A percentile compares a stretch with the other conserved stretches of the same genome.
Evolutionary conservation across 495 filamentous ascomycete genomes (phyloP).

Genomic region (Daldinia loculata): DNA sequence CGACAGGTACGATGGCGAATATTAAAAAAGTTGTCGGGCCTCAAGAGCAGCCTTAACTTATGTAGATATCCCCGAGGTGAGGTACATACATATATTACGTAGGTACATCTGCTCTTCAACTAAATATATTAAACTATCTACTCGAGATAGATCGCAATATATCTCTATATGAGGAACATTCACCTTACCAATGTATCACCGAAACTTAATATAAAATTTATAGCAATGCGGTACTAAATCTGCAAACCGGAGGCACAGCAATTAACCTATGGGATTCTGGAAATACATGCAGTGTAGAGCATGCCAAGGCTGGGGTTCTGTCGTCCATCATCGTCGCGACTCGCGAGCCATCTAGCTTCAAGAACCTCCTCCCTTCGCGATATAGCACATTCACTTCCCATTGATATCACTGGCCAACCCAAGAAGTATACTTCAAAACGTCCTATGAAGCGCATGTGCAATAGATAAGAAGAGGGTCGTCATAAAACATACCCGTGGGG

Average conservation of each 20-base stretch:
- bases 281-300: constrained; percentile 10
- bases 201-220: constrained; percentile 17
- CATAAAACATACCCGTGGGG: constrained; percentile 27
- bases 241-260: constrained; percentile 26
- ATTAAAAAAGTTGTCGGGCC: not conserved
- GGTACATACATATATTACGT: not conserved
- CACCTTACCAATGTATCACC: constrained; percentile 5
- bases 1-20: not conserved
- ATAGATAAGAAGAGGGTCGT: not conserved
- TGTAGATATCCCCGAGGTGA: not conserved
- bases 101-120: not conserved
- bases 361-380: not conserved
- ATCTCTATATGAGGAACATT: not conserved
- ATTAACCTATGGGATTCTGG: constrained; percentile 12
- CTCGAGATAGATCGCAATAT: constrained; percentile 4
- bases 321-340: not conserved
- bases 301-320: constrained; percentile 32
- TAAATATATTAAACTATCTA: not conserved
- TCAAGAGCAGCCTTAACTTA: not conserved
- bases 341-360: not conserved
- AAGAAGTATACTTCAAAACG: not conserved
- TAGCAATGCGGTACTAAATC: not conserved
- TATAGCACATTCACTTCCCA: not conserved
- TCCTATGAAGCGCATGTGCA: not conserved
- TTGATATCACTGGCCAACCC: not conserved